phyloP scores from a whole-genome alignment of 352 stramenopile species.

The Globisporangium lucens region DNA sequence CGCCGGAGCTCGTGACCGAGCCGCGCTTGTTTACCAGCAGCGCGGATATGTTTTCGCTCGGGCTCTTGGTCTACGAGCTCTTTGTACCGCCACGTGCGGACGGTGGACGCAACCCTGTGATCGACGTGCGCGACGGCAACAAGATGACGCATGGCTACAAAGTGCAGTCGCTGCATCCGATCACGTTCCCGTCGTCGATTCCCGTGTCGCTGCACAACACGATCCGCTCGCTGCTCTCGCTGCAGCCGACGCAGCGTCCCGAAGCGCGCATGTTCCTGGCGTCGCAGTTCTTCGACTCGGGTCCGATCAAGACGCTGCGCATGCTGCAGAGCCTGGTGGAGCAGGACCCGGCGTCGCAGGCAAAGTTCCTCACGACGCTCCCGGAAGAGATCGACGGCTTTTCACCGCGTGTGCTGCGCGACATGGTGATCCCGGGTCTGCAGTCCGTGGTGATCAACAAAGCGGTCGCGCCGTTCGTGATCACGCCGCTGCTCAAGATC shows the following conservation, averaged over 20 bases:
- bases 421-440: constrained; percentile 82
- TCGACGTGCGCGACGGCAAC: constrained; percentile 85
- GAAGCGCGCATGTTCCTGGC: constrained; percentile 75
- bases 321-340: constrained; percentile 80
- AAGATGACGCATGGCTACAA: constrained; percentile 89
- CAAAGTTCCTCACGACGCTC: constrained; percentile 75
- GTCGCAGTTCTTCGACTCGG: constrained; percentile 85
- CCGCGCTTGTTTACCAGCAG: constrained; percentile 75
- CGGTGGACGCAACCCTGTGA: constrained; percentile 73
- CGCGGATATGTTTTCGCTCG: constrained; percentile 87
- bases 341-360: constrained; percentile 75
- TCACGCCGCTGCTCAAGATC: constrained; percentile 87
- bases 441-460: constrained; percentile 85
- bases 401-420: constrained; percentile 68
- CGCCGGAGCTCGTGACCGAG: constrained; percentile 81
- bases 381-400: constrained; percentile 75
- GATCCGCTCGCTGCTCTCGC: constrained; percentile 67
- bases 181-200: constrained; percentile 72
- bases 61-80: constrained; percentile 81
- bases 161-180: constrained; percentile 85
- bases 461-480: constrained; percentile 81
- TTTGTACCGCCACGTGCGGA: constrained; percentile 78
- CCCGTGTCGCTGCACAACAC: constrained; percentile 84
- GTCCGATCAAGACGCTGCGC: constrained; percentile 81
- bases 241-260: constrained; percentile 57